Percentiles rank a stretch among this genome's conserved stretches.
phyloP scores from a whole-genome alignment of 352 stramenopile genomes.

The Phytopythium boreale region DNA sequence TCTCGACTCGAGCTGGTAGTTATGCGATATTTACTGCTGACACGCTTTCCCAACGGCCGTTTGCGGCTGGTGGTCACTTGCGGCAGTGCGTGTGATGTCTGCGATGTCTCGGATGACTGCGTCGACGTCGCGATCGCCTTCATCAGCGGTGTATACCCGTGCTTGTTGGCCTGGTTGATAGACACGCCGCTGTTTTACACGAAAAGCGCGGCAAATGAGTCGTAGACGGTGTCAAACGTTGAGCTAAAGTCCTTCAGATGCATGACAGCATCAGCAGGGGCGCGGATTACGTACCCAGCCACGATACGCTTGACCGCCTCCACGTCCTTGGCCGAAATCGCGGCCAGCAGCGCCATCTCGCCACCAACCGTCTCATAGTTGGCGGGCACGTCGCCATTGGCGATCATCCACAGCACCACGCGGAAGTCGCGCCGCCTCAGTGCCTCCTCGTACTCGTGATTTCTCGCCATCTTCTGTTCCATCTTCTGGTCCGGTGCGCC shows the following conservation, averaged over 20 bases:
- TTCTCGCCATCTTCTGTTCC: too few relatives aligned
- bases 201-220: background rate
- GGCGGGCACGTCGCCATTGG: constrained; percentile 41
- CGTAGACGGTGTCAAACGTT: background rate
- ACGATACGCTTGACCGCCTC: constrained; percentile 43
- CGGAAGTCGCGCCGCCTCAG: constrained; percentile 57
- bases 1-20: background rate
- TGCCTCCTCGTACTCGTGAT: constrained; percentile 46
- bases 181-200: constrained; percentile 37
- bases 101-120: constrained; percentile 13
- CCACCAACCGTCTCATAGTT: constrained; percentile 52
- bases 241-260: background rate
- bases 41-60: background rate
- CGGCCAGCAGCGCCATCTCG: constrained; percentile 59
- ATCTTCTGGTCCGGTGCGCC: background rate
- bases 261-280: background rate
- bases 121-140: constrained; percentile 58
- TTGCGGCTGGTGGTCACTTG: background rate
- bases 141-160: constrained; percentile 74
- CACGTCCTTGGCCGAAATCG: constrained; percentile 40
- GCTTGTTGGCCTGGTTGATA: constrained; percentile 44
- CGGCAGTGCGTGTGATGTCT: background rate
- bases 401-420: constrained; percentile 67
- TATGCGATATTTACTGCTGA: background rate
- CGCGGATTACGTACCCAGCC: background rate